Percentiles rank a stretch among this genome's conserved stretches.
phyloP scores from a whole-genome alignment of 1,284 basidiomycete species.

The Cerrena zonata region DNA sequence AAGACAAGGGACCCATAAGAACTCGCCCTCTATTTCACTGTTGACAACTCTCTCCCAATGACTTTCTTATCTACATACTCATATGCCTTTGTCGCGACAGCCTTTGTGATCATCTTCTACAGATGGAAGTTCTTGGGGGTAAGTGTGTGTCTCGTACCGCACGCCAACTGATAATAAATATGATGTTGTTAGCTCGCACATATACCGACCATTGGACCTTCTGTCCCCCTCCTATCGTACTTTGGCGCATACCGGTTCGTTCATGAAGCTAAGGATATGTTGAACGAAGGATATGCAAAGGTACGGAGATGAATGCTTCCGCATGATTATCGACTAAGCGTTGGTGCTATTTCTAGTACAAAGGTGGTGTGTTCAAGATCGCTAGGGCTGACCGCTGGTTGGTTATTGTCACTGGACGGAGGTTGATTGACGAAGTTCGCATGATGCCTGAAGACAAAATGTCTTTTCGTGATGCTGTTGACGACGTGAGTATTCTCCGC shows the following conservation, averaged over 20 bases:
- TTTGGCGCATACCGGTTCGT: constrained; percentile 21
- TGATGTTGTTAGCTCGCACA: constrained; percentile 8
- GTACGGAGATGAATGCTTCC: neutral
- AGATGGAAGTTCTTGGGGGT: neutral
- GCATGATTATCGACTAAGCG: neutral
- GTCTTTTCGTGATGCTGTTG: constrained; percentile 29
- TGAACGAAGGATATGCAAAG: constrained; percentile 25
- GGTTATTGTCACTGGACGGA: constrained; percentile 31
- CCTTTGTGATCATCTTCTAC: too few species aligned
- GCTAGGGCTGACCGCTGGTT: constrained; percentile 34
- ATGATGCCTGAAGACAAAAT: constrained; percentile 34
- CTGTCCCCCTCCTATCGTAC: constrained; percentile 26
- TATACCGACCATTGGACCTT: constrained; percentile 34
- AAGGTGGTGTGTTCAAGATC: constrained; percentile 35
- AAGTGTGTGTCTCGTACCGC: neutral
- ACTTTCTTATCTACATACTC: too few species aligned
- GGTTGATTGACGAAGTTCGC: constrained; percentile 37
- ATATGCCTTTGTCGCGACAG: too few species aligned
- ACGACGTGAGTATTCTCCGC: constrained; percentile 26
- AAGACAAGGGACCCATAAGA: too few species aligned
- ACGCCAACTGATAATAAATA: neutral
- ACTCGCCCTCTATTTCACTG: too few species aligned
- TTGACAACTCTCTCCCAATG: too few species aligned
- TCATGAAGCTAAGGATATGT: constrained; percentile 19
- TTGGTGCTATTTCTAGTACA: constrained; percentile 20